Evolutionary conservation across 176 grass and related monocot genomes (phyloP).

Genomic region (Triticum turgidum): DNA sequence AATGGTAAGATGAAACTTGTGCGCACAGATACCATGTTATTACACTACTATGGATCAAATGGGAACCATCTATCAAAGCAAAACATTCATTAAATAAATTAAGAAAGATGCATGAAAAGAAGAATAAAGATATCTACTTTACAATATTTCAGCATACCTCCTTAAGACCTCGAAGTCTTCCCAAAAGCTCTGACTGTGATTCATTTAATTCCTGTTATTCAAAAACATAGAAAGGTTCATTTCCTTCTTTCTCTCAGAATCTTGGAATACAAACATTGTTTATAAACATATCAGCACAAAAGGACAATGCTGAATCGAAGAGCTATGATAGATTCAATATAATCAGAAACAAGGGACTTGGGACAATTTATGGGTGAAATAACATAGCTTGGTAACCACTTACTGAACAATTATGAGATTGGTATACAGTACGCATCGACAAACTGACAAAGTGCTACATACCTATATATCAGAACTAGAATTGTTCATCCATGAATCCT

Average conservation of each 20-base stretch:
- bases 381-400: neutral
- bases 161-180: conserved; percentile 75
- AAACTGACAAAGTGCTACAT: neutral
- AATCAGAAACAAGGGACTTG: neutral
- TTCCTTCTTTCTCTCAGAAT: neutral
- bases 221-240: neutral
- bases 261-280: neutral
- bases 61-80: neutral
- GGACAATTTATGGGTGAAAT: neutral
- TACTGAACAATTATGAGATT: neutral
- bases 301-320: neutral
- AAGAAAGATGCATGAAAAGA: neutral
- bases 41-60: neutral
- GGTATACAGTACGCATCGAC: neutral
- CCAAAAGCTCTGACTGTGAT: conserved; percentile 79
- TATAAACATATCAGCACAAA: neutral
- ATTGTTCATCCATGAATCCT: neutral
- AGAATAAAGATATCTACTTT: conserved; percentile 2
- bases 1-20: conserved; percentile 2
- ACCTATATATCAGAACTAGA: neutral
- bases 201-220: conserved; percentile 65
- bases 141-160: conserved; percentile 49
- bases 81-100: neutral
- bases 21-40: neutral
- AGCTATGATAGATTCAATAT: neutral